Conservation (phyloP, 1,284 basidiomycete species). For the Volvariella surrecta region DNA sequence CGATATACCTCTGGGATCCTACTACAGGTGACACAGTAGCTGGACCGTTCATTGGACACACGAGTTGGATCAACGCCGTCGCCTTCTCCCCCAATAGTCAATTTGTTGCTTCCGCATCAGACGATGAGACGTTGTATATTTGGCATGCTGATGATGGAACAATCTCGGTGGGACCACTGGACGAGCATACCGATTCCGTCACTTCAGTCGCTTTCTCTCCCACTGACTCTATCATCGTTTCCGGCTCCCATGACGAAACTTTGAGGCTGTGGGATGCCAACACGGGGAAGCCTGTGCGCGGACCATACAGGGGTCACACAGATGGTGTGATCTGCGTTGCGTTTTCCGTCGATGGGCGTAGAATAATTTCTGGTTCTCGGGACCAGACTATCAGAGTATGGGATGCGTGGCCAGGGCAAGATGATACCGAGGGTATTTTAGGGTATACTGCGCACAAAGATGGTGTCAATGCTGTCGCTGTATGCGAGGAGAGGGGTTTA, state of each 20-base stretch:
- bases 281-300: conserved; percentile 24
- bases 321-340: conserved; percentile 6
- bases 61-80: background rate
- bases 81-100: conserved; percentile 1
- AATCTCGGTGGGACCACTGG: background rate
- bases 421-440: background rate
- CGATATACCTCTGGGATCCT: background rate
- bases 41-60: background rate
- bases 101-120: background rate
- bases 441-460: conserved; percentile 1
- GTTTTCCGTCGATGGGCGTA: conserved; percentile 13
- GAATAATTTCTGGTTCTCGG: conserved; percentile 10
- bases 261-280: conserved; percentile 97
- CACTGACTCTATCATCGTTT: conserved; percentile 73
- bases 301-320: conserved; percentile 7
- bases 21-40: background rate
- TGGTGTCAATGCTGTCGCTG: conserved; percentile 8
- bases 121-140: background rate
- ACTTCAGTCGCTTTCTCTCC: conserved; percentile 85
- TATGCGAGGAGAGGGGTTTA: conserved; percentile 10
- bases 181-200: conserved; percentile 71
- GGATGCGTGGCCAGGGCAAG: background rate
- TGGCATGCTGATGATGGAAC: background rate
- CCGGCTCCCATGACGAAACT: conserved; percentile 81
- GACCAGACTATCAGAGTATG: conserved; percentile 9